phyloP scores from a whole-genome alignment of 371 early-diverging fungal species.

The Mucor saturninus region DNA sequence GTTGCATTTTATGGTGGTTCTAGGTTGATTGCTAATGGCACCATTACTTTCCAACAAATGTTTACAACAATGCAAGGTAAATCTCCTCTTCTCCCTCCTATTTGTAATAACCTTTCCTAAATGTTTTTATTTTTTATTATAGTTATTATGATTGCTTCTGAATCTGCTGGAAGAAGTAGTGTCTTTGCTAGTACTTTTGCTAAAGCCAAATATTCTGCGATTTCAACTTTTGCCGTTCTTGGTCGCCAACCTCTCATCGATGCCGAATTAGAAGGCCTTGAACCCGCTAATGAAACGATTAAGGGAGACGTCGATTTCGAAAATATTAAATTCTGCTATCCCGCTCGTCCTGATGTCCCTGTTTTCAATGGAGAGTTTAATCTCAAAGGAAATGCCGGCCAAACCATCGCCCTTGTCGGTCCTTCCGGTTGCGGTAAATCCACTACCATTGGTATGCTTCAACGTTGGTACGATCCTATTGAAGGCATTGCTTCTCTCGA shows the following conservation, averaged over 20 bases:
- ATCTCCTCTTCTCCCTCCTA: too few relatives aligned
- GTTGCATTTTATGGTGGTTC: conserved; percentile 63
- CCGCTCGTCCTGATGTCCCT: conserved; percentile 74
- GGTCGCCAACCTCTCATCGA: conserved; percentile 77
- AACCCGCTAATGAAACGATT: conserved; percentile 38
- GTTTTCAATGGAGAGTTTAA: conserved; percentile 80
- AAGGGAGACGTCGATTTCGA: conserved; percentile 63
- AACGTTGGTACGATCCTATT: conserved; percentile 84
- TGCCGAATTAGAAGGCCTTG: conserved; percentile 64
- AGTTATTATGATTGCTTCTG: conserved; percentile 72
- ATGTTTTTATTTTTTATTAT: conserved; percentile 17
- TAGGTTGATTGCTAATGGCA: conserved; percentile 42
- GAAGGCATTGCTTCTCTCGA: conserved; percentile 70
- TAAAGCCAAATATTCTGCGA: conserved; percentile 83
- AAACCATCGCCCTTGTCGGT: conserved; percentile 89
- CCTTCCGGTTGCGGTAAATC: conserved; percentile 88
- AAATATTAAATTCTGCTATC: conserved; percentile 79
- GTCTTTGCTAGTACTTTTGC: conserved; percentile 63
- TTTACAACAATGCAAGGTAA: conserved; percentile 55
- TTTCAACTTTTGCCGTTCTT: conserved; percentile 71
- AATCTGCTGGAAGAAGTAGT: conserved; percentile 64
- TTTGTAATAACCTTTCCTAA: too few relatives aligned
- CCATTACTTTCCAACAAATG: conserved; percentile 46
- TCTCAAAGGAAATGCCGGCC: conserved; percentile 70
- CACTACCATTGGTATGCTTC: conserved; percentile 80